phyloP scores from a whole-genome alignment of 2,329 filamentous ascomycete species.

The Hypomyces perniciosus region DNA sequence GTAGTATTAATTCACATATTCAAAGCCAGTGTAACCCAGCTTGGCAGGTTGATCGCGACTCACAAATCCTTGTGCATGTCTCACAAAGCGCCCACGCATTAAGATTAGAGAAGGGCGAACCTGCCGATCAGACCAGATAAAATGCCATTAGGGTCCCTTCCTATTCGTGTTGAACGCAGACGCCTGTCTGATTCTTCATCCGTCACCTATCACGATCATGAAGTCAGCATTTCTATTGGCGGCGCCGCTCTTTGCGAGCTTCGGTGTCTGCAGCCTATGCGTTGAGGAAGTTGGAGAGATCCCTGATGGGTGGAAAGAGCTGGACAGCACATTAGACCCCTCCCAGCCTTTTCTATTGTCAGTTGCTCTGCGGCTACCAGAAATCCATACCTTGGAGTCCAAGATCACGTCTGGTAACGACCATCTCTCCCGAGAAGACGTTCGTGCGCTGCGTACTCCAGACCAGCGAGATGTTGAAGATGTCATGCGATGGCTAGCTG shows the following conservation, averaged over 20 bases:
- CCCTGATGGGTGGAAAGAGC: constrained; percentile 26
- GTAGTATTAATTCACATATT: too few relatives aligned
- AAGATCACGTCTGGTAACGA: constrained; percentile 19
- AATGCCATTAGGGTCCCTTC: not conserved
- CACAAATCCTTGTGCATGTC: too few relatives aligned
- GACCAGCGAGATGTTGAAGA: constrained; percentile 26
- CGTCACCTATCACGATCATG: constrained; percentile 10
- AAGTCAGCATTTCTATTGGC: constrained; percentile 11
- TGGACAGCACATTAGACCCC: constrained; percentile 18
- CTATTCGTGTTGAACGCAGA: not conserved
- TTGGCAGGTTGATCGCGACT: too few relatives aligned
- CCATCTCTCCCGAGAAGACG: constrained; percentile 32
- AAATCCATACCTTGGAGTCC: constrained; percentile 21
- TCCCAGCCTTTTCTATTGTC: constrained; percentile 24
- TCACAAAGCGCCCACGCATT: too few relatives aligned
- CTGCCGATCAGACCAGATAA: not conserved
- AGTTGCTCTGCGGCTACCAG: constrained; percentile 28
- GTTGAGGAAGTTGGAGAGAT: constrained; percentile 24
- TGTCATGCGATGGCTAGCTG: constrained; percentile 38
- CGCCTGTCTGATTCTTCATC: not conserved
- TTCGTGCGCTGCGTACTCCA: constrained; percentile 31
- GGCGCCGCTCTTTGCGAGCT: constrained; percentile 19
- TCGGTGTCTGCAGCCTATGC: constrained; percentile 18
- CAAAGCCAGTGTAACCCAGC: too few relatives aligned
- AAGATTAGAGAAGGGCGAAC: too few relatives aligned